Base-by-base conservation (phyloP, 1,139 yeast species). In the Zygotorulaspora mrakii region DNA sequence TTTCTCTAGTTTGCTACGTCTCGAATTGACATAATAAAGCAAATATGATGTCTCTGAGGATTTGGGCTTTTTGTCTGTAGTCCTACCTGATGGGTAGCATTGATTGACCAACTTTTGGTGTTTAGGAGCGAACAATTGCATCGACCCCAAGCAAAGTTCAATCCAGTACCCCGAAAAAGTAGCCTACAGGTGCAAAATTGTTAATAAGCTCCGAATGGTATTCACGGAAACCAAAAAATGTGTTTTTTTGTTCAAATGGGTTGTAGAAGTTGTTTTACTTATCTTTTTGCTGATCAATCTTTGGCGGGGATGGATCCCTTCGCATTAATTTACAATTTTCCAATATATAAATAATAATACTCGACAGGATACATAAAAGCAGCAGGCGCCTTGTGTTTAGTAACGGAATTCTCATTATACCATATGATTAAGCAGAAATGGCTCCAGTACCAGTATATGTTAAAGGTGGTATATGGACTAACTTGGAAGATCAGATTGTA, bases 31-130 rank as follows among this genome's bases (percentile, higher is more conserved):
- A 62, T 89, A 89, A 68, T 85, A 91, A 29, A 89, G 67, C 52
- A 91, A 71, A 61, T 88, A 88, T 45, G 95, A 83, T 37, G 94
- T 71, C 62, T 91, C 97, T 11, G 95, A 86, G 1, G 94, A 79
- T 61, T 89, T 89, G 8, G 98, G 95, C 53, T 83, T 82, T 66
- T 88, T 88, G 54, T 88, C 96, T 5, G 76, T 73, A 5, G 80
- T 82, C 47, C 86, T 74, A 2, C 97, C 96, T 1, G 94, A 77
- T 2, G 96, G 98, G 61, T 89, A 91, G 68, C 98, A 91, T 61
- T 85, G 95, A 40, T 84, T 74, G 31, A 91, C 85, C 55, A 89
- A 72, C 58, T 84, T 82, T 64, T 88, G 96, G 62, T 89, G 97
- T 61, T 89, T 89, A 4, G 95, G 85, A 35, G 70, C 71, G 53